Conservation (phyloP, 169 alveolate genomes). For the Plasmodium fragile region DNA sequence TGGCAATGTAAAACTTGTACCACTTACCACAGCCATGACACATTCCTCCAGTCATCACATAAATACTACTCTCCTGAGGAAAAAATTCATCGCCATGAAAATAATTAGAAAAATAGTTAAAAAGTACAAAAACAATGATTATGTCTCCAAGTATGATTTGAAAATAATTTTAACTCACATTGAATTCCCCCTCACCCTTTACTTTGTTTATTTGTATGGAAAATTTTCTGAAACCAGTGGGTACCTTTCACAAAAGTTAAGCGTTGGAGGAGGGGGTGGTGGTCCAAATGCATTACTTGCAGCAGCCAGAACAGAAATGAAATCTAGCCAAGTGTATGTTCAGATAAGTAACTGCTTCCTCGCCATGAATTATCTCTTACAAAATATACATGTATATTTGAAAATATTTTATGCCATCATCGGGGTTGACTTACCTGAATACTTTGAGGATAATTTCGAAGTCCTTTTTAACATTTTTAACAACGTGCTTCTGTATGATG, state of each 20-base stretch:
- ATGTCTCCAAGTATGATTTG: constrained; percentile 41
- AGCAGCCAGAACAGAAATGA: background rate
- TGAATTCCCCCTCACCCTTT: constrained; percentile 37
- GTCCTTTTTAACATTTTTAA: constrained; percentile 31
- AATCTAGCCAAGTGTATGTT: background rate
- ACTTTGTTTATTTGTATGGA: constrained; percentile 23
- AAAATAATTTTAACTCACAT: constrained; percentile 65
- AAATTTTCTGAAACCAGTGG: constrained; percentile 24
- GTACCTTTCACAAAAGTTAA: constrained; percentile 7
- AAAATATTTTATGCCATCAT: constrained; percentile 25
- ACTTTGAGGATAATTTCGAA: constrained; percentile 64
- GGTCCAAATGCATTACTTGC: background rate
- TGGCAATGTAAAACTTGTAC: constrained; percentile 4
- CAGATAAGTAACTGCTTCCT: constrained; percentile 13
- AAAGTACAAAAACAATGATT: constrained; percentile 55
- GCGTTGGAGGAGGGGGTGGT: background rate
- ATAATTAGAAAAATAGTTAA: constrained; percentile 42
- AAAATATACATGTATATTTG: constrained; percentile 21
- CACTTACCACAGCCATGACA: background rate
- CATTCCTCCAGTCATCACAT: background rate
- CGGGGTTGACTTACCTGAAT: constrained; percentile 42
- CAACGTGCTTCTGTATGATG: constrained; percentile 24
- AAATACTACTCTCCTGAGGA: background rate
- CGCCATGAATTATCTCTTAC: constrained; percentile 6
- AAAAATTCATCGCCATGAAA: constrained; percentile 32